Evolutionary conservation across 2,329 filamentous ascomycete genomes (phyloP), one percentile per base, ranked within the genome.

Genomic region (Aspergillus tubingensis): DNA sequence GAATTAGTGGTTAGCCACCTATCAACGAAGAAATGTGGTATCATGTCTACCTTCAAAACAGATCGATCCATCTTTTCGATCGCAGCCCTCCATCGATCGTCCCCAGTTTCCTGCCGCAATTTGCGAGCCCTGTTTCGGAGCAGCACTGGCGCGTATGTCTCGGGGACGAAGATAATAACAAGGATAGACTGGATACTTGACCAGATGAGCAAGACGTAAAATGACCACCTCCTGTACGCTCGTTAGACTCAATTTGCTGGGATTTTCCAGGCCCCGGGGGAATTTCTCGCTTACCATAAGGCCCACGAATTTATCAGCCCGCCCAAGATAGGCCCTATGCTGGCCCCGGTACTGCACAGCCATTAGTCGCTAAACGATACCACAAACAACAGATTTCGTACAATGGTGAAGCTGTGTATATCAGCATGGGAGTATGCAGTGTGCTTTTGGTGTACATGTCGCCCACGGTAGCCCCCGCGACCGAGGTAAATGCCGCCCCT

Each of bases 171-270:
- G 30, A 91, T 72, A 27, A 87, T 70, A 59, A 96, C 87, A 60
- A 85, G 76, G 3, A 82, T 71, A 57, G 90, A 81, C 68, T 91
- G 77, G 3, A 80, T 74, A 17, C 81, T 84, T 4, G 86, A 82
- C 91, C 91, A 96, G 56, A 96, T 94, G 51, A 95, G 77, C 60
- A 96, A 79, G 3, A 91, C 82, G 70, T 92, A 96, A 76, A 93
- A 92, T 0, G 88, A 89, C 90, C 90, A 93, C 52, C 89, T 80
- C 88, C 75, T 75, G 44, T 60, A 27, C 4, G 4, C 3, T 5
- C 10, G 41, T 44, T 23, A 44, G 41, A 19, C 41, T 5, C 5
- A 5, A 15, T 15, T 11, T 13, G 7, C 17, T 50, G 11, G 8
- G 23, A 3, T 50, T 50, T 15, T 15, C 47, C 5, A 5, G 5